Percentiles rank a stretch among this genome's conserved stretches.
These are phyloP conservation scores for Nannizzia gypsea DNA, from an alignment of 2,329 filamentous ascomycete species.

Conservation along the genomic window DNA sequence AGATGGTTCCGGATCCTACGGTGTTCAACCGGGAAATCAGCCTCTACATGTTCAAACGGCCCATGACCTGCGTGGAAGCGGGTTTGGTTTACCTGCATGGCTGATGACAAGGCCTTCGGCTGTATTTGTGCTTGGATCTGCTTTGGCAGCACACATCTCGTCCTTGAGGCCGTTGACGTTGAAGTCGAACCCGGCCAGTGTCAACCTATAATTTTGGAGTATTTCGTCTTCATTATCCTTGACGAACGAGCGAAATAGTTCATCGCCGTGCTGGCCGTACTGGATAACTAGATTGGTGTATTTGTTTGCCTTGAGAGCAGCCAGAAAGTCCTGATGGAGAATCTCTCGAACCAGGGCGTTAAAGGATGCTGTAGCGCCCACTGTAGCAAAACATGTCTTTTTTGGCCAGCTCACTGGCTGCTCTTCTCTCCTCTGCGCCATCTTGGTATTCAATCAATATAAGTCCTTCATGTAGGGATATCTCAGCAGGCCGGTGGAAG, in stretches of 20 bases:
- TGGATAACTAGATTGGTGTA: slow-evolving; percentile 70
- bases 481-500: background rate
- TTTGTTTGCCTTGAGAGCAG: slow-evolving; percentile 43
- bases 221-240: slow-evolving; percentile 18
- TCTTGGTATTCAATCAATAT: background rate
- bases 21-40: background rate
- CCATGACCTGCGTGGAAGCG: no score
- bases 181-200: slow-evolving; percentile 55
- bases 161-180: slow-evolving; percentile 46
- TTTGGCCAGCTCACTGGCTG: slow-evolving; percentile 15
- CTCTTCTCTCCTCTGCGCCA: background rate
- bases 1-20: slow-evolving; percentile 74
- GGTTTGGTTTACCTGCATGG: slow-evolving; percentile 61
- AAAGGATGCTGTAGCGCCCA: slow-evolving; percentile 85
- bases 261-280: slow-evolving; percentile 57
- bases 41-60: background rate
- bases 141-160: slow-evolving; percentile 46
- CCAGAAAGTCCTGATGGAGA: slow-evolving; percentile 51
- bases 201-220: slow-evolving; percentile 30
- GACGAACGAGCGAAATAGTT: slow-evolving; percentile 39
- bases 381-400: slow-evolving; percentile 66
- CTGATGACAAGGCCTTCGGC: slow-evolving; percentile 65
- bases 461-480: background rate
- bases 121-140: slow-evolving; percentile 28
- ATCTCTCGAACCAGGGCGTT: slow-evolving; percentile 55